phyloP scores from a whole-genome alignment of 352 stramenopile species.

The Pythium sukuiense region DNA sequence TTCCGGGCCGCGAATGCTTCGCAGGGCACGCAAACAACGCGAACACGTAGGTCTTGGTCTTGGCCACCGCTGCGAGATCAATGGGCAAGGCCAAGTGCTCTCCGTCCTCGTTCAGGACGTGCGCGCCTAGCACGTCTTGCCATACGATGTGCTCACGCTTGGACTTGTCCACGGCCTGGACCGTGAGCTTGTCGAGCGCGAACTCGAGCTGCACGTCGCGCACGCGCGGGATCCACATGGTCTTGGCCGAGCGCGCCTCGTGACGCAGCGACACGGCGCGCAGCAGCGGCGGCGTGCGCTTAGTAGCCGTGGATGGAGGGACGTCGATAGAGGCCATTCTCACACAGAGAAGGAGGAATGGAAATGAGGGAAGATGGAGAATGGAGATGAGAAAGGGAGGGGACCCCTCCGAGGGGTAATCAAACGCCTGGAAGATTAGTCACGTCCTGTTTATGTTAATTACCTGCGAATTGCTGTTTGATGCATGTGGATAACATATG shows the following conservation, averaged over 20 bases:
- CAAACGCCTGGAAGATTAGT: too few species aligned
- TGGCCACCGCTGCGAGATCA: conserved; percentile 13
- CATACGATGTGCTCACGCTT: conserved; percentile 34
- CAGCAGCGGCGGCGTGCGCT: conserved; percentile 7
- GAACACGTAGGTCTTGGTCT: conserved; percentile 37
- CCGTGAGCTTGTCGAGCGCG: conserved; percentile 10
- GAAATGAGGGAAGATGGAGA: too few species aligned
- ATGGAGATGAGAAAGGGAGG: too few species aligned
- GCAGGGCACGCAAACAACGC: conserved; percentile 47
- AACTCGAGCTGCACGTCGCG: conserved; percentile 18
- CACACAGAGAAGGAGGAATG: too few species aligned
- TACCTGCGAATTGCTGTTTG: too few species aligned
- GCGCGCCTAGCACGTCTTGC: conserved; percentile 52
- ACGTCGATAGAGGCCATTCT: too few species aligned
- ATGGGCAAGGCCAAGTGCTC: conserved; percentile 33
- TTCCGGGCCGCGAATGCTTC: conserved; percentile 26
- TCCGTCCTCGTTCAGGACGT: conserved; percentile 48
- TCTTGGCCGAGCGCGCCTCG: conserved; percentile 15
- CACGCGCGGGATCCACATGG: conserved; percentile 17
- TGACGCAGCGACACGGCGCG: conserved; percentile 11
- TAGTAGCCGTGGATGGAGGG: background rate
- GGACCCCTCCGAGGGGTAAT: too few species aligned
- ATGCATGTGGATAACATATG: too few species aligned
- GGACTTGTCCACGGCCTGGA: conserved; percentile 4
- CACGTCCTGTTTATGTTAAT: too few species aligned